Evolutionary conservation across 78 protist genomes (phyloP).

Genomic region (Guillardia theta): DNA sequence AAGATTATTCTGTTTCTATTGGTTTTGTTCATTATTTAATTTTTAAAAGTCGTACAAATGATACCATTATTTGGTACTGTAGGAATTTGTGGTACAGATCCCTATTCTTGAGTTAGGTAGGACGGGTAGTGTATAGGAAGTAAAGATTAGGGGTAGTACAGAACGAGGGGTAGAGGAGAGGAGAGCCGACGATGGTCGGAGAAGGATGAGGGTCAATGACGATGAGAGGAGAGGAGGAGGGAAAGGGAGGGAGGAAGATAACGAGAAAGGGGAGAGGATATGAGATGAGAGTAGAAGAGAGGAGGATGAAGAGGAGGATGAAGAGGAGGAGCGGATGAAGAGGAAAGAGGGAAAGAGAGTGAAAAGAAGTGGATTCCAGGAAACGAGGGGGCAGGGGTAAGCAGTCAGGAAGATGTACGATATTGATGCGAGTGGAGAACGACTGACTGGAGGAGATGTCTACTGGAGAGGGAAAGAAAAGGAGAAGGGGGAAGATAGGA

Average conservation of each 20-base stretch:
- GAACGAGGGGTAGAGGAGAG: not conserved
- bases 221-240: not conserved
- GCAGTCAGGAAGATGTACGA: not conserved
- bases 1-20: no score
- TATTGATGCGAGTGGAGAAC: not conserved
- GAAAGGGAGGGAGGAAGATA: not conserved
- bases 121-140: not conserved
- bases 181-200: not conserved
- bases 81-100: not conserved
- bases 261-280: not conserved
- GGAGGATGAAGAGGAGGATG: not conserved
- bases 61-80: not conserved
- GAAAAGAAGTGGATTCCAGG: not conserved
- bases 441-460: not conserved
- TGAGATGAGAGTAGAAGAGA: not conserved
- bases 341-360: not conserved
- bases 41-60: no score
- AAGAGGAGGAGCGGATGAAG: not conserved
- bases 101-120: no score
- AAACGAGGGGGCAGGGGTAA: not conserved
- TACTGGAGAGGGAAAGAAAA: not conserved
- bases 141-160: not conserved
- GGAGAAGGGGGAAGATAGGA: not conserved
- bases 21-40: no score
- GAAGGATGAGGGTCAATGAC: not conserved